Conservation (phyloP, 179 eudicot genomes). For the Beta macrorhiza region DNA sequence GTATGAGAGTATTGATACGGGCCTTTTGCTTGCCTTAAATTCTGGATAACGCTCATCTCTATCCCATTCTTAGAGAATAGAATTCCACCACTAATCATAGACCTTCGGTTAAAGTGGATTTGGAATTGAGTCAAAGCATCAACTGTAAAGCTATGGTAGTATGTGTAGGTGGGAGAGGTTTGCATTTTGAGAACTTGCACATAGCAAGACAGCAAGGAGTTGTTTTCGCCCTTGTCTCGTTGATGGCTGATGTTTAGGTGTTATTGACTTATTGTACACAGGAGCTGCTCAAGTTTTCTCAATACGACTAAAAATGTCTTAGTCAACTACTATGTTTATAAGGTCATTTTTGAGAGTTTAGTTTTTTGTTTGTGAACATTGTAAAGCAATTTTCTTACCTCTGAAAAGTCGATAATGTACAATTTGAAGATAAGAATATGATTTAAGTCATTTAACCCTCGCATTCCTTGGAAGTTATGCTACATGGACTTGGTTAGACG, state of each 20-base stretch:
- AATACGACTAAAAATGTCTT: background rate
- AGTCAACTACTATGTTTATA: background rate
- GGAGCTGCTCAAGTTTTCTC: background rate
- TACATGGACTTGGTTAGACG: background rate
- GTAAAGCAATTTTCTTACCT: background rate
- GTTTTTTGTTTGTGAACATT: background rate
- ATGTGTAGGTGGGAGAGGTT: background rate
- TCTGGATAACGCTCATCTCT: background rate
- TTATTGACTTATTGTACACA: background rate
- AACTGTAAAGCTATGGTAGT: background rate
- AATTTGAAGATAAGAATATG: background rate
- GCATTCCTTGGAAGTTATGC: background rate
- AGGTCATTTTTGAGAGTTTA: background rate
- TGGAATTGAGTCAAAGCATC: background rate
- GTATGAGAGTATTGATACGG: background rate
- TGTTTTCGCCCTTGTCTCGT: background rate
- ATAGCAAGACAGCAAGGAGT: background rate
- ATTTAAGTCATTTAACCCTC: too few species aligned
- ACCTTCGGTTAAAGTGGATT: background rate
- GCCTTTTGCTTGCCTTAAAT: background rate
- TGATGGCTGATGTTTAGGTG: background rate
- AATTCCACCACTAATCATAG: background rate
- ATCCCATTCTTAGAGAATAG: background rate
- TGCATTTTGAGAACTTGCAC: background rate
- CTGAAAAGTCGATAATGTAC: background rate